Base-by-base conservation (phyloP, 352 stramenopile genomes). In the Saprolegnia diclina region DNA sequence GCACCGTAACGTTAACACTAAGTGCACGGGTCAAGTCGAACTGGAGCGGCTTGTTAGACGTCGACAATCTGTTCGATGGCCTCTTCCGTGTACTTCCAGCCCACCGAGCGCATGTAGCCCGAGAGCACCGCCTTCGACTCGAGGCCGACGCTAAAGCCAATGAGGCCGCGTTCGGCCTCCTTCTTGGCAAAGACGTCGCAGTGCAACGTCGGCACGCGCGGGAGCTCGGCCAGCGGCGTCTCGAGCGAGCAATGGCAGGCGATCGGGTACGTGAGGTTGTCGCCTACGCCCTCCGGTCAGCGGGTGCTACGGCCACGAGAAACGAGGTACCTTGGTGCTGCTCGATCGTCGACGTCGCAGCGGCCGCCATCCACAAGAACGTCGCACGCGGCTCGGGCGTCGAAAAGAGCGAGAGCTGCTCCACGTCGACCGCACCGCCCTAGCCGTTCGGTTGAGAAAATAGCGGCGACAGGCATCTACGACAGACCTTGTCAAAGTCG, bases 81-180 rank as follows among this genome's bases (percentile, higher is more conserved):
- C 19, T 59, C 52, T 24, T 59, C 52, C 35, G 11, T 14, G n/a
- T 62, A 69, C 50, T 69, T 69, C 63, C 63, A 69, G 14, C 63
- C 50, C 18, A 69, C 63, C 19, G 63, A 69, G 32, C 63, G 63
- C 21, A 69, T 29, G 50, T 69, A 69, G 14, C 63, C 63, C n/a
- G 29, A 62, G 32, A 69, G 16, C 16, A 69, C n/a, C 1, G 45
- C 14, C 24, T 52, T 29, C 19, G 22, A 24, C 10, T 38, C 45
- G 45, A 62, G 42, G 35, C 11, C 42, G 50, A 68, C 45, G 54
- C 32, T 61, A 18, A 69, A 69, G 5, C 42, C 35, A 5, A 69
- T 45, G 45, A 69, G 44, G n/a, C 54, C 54, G 18, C 21, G 45
- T n/a, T 1, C n/a, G 13, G n/a, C 63, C 11, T 69, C 50, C 22